These are phyloP conservation scores for Trichosporon faecale DNA, from an alignment of 1,284 basidiomycete genomes.

Conservation along the genomic window DNA sequence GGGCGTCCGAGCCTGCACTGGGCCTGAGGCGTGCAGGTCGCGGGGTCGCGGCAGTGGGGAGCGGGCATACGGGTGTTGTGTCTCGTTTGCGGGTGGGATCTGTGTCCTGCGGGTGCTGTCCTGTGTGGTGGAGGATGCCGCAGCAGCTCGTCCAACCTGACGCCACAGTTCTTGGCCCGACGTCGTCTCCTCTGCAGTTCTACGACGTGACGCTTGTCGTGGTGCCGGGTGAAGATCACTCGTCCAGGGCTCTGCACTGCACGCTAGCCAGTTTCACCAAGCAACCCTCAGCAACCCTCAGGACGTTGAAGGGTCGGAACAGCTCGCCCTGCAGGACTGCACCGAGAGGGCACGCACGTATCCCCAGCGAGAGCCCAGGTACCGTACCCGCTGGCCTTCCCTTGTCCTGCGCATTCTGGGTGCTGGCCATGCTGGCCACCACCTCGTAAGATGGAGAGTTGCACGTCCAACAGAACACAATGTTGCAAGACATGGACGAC, in stretches of 20 bases:
- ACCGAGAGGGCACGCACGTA: not conserved
- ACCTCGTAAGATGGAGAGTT: too few species aligned
- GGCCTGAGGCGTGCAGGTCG: not conserved
- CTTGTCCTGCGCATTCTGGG: not conserved
- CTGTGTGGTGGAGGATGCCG: not conserved
- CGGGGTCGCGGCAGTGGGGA: not conserved
- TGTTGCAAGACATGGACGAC: not conserved
- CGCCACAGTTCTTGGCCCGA: slow-evolving; percentile 1
- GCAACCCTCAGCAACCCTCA: not conserved
- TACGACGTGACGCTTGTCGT: not conserved
- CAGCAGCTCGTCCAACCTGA: not conserved
- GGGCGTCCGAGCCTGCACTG: not conserved
- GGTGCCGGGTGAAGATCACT: slow-evolving; percentile 3
- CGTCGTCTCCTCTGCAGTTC: not conserved
- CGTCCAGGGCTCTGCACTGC: not conserved
- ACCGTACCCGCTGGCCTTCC: not conserved
- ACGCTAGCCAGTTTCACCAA: not conserved
- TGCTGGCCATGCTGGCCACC: too few species aligned
- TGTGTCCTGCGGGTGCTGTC: not conserved
- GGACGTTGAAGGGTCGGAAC: not conserved
- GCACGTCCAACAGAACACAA: not conserved
- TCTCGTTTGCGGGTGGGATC: not conserved
- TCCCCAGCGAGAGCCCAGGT: not conserved
- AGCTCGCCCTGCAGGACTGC: not conserved
- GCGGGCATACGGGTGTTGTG: not conserved